phyloP scores from a whole-genome alignment of 768 basidiomycete genomes.

The Phylloporus rhodoxanthus region DNA sequence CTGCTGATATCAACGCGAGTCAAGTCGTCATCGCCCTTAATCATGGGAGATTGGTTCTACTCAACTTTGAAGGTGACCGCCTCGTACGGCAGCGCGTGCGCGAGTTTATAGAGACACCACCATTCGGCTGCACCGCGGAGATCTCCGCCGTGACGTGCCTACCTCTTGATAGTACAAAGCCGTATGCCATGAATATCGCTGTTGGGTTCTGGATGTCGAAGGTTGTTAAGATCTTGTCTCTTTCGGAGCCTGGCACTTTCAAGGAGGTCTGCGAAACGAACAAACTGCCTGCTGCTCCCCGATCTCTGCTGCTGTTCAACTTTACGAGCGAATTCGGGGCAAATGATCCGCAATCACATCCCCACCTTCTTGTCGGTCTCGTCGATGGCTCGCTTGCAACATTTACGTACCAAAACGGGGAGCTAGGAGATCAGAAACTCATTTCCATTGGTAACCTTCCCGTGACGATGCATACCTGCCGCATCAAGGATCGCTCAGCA shows the following conservation, averaged over 20 bases:
- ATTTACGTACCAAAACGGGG: slow-evolving; percentile 41
- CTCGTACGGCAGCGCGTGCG: slow-evolving; percentile 26
- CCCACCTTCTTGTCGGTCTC: slow-evolving; percentile 66
- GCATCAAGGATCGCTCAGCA: slow-evolving; percentile 45
- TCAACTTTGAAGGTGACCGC: slow-evolving; percentile 42
- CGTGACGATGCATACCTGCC: slow-evolving; percentile 52
- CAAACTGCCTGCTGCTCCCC: slow-evolving; percentile 39
- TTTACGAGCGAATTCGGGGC: slow-evolving; percentile 43
- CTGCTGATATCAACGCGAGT: slow-evolving; percentile 62
- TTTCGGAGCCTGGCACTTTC: slow-evolving; percentile 20
- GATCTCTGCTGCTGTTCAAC: slow-evolving; percentile 47
- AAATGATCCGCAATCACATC: slow-evolving; percentile 35
- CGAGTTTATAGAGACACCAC: slow-evolving; percentile 21
- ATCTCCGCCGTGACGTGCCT: slow-evolving; percentile 68
- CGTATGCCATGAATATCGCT: slow-evolving; percentile 45
- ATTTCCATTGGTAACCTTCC: slow-evolving; percentile 64
- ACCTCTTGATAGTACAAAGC: slow-evolving; percentile 44
- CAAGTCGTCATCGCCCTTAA: slow-evolving; percentile 60
- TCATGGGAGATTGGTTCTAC: slow-evolving; percentile 45
- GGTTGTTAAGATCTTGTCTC: slow-evolving; percentile 49
- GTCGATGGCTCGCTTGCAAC: slow-evolving; percentile 67
- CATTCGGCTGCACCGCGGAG: slow-evolving; percentile 34
- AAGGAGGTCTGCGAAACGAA: slow-evolving; percentile 23
- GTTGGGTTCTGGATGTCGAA: slow-evolving; percentile 78
- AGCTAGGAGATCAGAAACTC: slow-evolving; percentile 46